Conservation (phyloP, 306 rosid species). For the Acacia crassicarpa region DNA sequence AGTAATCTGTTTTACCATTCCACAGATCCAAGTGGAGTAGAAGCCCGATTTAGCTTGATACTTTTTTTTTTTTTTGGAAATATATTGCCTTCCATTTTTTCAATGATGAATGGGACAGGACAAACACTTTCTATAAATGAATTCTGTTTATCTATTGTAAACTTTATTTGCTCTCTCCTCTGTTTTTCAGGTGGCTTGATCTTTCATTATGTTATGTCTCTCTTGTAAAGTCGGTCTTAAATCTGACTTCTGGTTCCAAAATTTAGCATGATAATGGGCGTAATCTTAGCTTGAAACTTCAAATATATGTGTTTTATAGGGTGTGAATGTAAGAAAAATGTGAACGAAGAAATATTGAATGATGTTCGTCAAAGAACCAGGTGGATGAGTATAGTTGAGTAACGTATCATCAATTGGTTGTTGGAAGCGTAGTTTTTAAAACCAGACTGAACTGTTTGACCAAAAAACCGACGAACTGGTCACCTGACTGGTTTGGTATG, state of each 20-base stretch:
- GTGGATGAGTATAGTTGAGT: not conserved
- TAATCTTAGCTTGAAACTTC: not conserved
- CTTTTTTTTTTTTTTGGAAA: not conserved
- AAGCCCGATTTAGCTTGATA: slow-evolving; percentile 10
- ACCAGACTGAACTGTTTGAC: too few species aligned
- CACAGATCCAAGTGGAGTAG: slow-evolving; percentile 18
- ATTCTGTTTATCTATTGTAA: slow-evolving; percentile 32
- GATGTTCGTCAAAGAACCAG: not conserved
- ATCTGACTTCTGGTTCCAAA: not conserved
- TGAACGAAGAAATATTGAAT: not conserved
- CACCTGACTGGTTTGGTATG: too few species aligned
- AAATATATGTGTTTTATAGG: not conserved
- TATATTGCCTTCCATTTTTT: slow-evolving; percentile 22
- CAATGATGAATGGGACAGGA: slow-evolving; percentile 25
- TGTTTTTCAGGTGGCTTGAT: slow-evolving; percentile 6
- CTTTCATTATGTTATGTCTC: not conserved
- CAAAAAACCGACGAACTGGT: too few species aligned
- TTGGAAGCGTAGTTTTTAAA: too few species aligned
- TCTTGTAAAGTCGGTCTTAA: not conserved
- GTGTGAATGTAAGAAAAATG: not conserved
- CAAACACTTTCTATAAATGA: slow-evolving; percentile 33
- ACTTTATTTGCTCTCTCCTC: slow-evolving; percentile 6
- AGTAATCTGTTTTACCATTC: slow-evolving; percentile 22
- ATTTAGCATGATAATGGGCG: not conserved
- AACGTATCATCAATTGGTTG: too few species aligned